Conservation (phyloP, 2,329 filamentous ascomycete genomes). For the Hymenoscyphus occultus region DNA sequence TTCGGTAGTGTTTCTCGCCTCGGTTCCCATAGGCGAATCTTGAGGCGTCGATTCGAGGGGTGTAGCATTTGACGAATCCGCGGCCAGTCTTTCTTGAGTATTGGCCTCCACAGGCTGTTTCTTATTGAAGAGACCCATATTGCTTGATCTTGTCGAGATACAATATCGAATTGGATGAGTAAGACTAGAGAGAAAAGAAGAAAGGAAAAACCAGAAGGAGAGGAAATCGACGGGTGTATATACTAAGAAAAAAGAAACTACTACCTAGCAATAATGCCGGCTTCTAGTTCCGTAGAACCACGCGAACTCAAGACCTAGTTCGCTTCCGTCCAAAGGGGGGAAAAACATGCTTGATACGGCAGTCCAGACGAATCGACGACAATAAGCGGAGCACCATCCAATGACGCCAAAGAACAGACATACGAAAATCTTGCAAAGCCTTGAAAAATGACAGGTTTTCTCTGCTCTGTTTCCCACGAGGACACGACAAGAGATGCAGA, state of each 20-base stretch:
- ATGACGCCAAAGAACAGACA: neutral
- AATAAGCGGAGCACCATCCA: neutral
- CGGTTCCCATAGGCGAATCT: slow-evolving; percentile 7
- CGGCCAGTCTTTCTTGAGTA: neutral
- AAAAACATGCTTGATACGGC: too few relatives aligned
- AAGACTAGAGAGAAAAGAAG: neutral
- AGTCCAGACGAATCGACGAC: neutral
- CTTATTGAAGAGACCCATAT: slow-evolving; percentile 12
- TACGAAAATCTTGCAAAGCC: neutral
- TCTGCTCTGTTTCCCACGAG: neutral
- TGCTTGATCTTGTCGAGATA: neutral
- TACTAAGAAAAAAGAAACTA: neutral
- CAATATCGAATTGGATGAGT: neutral
- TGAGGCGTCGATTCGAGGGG: slow-evolving; percentile 1
- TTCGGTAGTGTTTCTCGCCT: slow-evolving; percentile 1
- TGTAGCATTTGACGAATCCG: neutral
- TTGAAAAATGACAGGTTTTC: neutral
- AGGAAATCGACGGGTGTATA: neutral
- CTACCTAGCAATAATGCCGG: neutral
- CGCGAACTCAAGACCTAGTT: neutral
- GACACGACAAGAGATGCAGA: neutral
- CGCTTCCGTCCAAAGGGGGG: too few relatives aligned
- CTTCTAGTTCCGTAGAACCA: neutral
- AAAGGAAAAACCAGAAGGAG: neutral
- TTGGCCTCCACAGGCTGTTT: neutral